phyloP scores from a whole-genome alignment of 2,329 filamentous ascomycete species.

The Dactylellina drechsleri region DNA sequence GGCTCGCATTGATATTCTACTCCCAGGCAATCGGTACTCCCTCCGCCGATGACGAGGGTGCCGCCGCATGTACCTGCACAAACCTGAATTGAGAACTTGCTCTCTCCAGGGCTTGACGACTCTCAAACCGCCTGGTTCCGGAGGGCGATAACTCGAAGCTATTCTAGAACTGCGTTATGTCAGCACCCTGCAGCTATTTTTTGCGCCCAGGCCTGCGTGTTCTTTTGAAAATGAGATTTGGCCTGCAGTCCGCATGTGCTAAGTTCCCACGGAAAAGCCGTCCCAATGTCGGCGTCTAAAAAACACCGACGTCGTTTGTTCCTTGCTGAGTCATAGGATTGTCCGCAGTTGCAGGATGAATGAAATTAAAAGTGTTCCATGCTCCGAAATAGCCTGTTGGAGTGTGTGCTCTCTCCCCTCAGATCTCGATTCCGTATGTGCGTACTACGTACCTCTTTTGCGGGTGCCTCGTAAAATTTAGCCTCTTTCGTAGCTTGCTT shows the following conservation, averaged over 20 bases:
- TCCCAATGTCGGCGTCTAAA: slow-evolving; percentile 20
- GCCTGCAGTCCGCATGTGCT: not conserved
- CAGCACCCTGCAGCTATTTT: slow-evolving; percentile 24
- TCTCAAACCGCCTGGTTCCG: slow-evolving; percentile 14
- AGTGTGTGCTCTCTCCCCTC: not conserved
- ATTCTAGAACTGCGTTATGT: slow-evolving; percentile 23
- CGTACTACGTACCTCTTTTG: not conserved
- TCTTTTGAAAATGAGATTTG: not conserved
- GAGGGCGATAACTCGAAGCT: slow-evolving; percentile 7
- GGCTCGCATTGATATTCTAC: slow-evolving; percentile 19
- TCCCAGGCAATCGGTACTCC: slow-evolving; percentile 6
- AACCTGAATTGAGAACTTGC: not conserved
- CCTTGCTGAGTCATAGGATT: slow-evolving; percentile 48
- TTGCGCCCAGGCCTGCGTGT: slow-evolving; percentile 2
- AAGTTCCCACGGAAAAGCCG: not conserved
- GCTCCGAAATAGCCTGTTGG: slow-evolving; percentile 11
- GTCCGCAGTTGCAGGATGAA: too few species aligned
- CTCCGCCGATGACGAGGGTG: slow-evolving; percentile 19
- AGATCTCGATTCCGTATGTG: not conserved
- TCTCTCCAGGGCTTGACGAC: slow-evolving; percentile 7
- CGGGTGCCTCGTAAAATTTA: slow-evolving; percentile 22
- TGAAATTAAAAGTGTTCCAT: not conserved
- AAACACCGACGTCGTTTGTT: slow-evolving; percentile 25
- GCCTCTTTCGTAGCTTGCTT: slow-evolving; percentile 30
- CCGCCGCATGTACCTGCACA: slow-evolving; percentile 5